phyloP scores from a whole-genome alignment of 306 rosid genomes.

The Citrullus mucosospermus region DNA sequence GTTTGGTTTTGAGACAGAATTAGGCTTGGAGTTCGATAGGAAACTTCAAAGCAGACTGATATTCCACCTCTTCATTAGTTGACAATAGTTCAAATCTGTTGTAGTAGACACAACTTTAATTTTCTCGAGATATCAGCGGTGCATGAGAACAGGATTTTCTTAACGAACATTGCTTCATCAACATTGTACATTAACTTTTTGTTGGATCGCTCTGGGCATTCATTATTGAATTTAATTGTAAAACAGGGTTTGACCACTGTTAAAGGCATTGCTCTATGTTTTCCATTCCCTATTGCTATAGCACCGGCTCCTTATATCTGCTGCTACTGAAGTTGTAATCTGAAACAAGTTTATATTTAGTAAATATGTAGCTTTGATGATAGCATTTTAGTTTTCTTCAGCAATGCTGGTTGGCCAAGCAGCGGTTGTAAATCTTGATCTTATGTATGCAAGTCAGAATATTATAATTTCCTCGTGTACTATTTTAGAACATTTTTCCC shows the following conservation, averaged over 20 bases:
- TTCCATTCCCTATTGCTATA: not conserved
- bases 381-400: not conserved
- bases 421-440: not conserved
- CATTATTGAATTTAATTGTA: not conserved
- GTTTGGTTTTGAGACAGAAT: not conserved
- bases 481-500: not conserved
- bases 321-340: not conserved
- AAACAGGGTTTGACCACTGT: not conserved
- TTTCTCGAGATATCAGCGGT: not conserved
- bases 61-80: not conserved
- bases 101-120: not conserved
- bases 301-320: not conserved
- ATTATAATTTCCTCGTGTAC: not conserved
- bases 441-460: not conserved
- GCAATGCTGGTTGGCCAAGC: not conserved
- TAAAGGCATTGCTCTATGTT: not conserved
- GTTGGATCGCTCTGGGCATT: not conserved
- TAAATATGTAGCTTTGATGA: not conserved
- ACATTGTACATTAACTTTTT: not conserved
- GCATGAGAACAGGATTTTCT: not conserved
- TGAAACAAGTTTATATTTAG: not conserved
- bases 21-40: conserved; percentile 5
- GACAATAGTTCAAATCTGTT: not conserved
- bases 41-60: conserved; percentile 3
- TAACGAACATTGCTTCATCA: not conserved